Evolutionary conservation across 257 asterid genomes (phyloP).

Genomic region (Salvia splendens): DNA sequence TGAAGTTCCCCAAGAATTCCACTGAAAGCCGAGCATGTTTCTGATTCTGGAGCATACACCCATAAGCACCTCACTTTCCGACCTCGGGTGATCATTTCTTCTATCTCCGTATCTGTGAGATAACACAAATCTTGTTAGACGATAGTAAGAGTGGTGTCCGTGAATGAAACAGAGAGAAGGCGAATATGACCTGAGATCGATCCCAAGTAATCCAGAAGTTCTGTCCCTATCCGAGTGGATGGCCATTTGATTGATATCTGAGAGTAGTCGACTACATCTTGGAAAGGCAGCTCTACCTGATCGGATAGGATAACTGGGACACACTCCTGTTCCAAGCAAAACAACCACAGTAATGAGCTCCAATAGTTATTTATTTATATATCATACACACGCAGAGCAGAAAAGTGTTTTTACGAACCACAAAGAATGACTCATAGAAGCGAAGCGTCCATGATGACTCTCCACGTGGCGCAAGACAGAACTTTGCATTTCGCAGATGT

Average conservation of each 20-base stretch:
- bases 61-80: conserved; percentile 76
- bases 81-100: conserved; percentile 77
- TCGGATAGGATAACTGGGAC: conserved; percentile 92
- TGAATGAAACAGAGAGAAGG: background rate
- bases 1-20: conserved; percentile 89
- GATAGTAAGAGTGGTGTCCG: background rate
- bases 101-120: conserved; percentile 61
- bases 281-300: conserved; percentile 86
- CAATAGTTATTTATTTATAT: conserved; percentile 5
- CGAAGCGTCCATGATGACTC: conserved; percentile 99
- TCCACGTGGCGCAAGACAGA: conserved; percentile 96
- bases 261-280: conserved; percentile 69
- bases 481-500: conserved; percentile 91
- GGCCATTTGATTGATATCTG: conserved; percentile 95
- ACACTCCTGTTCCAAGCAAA: conserved; percentile 69
- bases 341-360: conserved; percentile 28
- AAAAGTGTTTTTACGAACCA: conserved; percentile 52
- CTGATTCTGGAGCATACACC: conserved; percentile 72
- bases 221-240: conserved; percentile 63
- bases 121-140: conserved; percentile 12
- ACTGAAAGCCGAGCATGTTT: conserved; percentile 78
- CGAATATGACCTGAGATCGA: conserved; percentile 71
- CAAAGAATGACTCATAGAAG: conserved; percentile 93
- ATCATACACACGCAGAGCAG: background rate
- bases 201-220: conserved; percentile 77